Percentiles rank a stretch among this genome's conserved stretches.
Conservation (phyloP, 2,329 filamentous ascomycete species). For the Penicillium sp. region DNA sequence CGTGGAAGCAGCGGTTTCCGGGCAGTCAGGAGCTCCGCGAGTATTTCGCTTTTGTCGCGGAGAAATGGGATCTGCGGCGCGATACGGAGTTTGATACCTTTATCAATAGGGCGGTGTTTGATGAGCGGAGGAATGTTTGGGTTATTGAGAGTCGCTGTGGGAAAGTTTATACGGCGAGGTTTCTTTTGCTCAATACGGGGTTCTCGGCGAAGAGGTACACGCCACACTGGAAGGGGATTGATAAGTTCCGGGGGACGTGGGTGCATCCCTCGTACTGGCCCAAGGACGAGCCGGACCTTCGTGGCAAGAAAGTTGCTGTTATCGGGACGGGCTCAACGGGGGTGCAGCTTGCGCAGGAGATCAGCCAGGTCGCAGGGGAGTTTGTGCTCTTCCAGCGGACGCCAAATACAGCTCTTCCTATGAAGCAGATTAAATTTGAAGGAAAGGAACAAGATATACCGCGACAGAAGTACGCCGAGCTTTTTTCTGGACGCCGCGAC, state of each 20-base stretch:
- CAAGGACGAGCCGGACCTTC: conserved; percentile 50
- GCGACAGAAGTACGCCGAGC: neutral
- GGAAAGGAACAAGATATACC: conserved; percentile 6
- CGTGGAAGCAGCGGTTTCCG: conserved; percentile 44
- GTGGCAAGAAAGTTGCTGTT: conserved; percentile 55
- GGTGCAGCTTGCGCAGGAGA: conserved; percentile 63
- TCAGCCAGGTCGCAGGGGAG: conserved; percentile 57
- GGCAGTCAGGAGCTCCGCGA: conserved; percentile 42
- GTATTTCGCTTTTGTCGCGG: conserved; percentile 56
- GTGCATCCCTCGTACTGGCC: conserved; percentile 64
- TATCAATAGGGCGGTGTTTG: conserved; percentile 49
- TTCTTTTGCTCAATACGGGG: conserved; percentile 53
- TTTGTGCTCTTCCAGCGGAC: conserved; percentile 69
- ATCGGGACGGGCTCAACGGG: conserved; percentile 62
- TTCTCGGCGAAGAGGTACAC: conserved; percentile 52
- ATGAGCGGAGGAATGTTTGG: conserved; percentile 30
- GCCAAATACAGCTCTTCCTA: conserved; percentile 68
- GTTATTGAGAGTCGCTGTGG: neutral
- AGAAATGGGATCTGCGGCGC: conserved; percentile 50
- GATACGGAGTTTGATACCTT: conserved; percentile 51
- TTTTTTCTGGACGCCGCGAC: conserved; percentile 60
- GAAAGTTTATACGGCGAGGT: conserved; percentile 44
- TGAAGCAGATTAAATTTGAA: conserved; percentile 58
- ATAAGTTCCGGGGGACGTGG: conserved; percentile 55
- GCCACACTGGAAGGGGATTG: conserved; percentile 45